phyloP scores from a whole-genome alignment of 2,329 filamentous ascomycete species.

The Tolypocladium inflatum region DNA sequence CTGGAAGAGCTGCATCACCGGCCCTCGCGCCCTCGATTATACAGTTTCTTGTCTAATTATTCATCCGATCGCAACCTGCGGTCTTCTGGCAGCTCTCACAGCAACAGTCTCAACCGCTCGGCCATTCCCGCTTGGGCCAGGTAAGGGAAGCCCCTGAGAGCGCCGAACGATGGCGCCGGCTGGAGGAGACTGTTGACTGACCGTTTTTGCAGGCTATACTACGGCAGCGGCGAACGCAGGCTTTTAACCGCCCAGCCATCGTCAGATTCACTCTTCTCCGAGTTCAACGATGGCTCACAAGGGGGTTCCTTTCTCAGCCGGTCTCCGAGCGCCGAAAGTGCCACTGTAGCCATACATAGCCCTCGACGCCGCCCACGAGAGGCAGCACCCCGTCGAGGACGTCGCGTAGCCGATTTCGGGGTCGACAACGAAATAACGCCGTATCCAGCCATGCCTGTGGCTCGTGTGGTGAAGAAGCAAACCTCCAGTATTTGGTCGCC shows the following conservation, averaged over 20 bases:
- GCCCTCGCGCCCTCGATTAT: conserved; percentile 44
- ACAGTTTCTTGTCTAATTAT: conserved; percentile 37
- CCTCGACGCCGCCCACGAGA: conserved; percentile 35
- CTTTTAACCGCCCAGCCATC: conserved; percentile 36
- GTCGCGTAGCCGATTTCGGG: neutral
- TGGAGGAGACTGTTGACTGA: neutral
- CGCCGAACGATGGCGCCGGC: neutral
- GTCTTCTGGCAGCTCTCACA: conserved; percentile 39
- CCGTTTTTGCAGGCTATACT: conserved; percentile 48
- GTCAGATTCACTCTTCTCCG: conserved; percentile 36
- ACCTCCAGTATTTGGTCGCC: conserved; percentile 63
- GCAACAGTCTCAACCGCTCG: conserved; percentile 33
- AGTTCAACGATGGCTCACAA: conserved; percentile 37
- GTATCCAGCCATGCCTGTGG: conserved; percentile 17
- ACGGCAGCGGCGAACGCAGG: conserved; percentile 53
- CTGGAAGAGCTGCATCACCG: conserved; percentile 42
- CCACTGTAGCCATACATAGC: conserved; percentile 34
- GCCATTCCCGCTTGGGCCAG: conserved; percentile 46
- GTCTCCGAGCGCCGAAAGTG: conserved; percentile 40
- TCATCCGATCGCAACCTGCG: conserved; percentile 42
- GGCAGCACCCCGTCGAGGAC: conserved; percentile 8
- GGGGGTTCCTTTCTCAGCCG: conserved; percentile 34
- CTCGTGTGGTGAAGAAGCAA: conserved; percentile 31
- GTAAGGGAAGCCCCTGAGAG: conserved; percentile 17
- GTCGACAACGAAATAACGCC: conserved; percentile 19